Conservation (phyloP, 441 rosid species). For the Geranium incanum region DNA sequence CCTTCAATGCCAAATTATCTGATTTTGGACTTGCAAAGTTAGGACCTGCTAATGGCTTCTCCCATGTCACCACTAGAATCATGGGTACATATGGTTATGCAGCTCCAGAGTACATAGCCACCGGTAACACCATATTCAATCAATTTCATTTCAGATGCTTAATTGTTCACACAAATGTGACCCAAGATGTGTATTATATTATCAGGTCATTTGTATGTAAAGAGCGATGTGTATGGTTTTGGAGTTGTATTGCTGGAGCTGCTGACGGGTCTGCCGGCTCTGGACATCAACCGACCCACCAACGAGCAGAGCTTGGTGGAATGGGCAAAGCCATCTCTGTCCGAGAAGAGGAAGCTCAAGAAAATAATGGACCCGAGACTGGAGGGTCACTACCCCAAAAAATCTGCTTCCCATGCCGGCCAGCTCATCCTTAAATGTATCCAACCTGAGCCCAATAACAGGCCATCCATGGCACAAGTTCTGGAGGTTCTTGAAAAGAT, state of each 20-base stretch:
- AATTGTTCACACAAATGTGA: too few relatives aligned
- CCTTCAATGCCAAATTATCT: conserved; percentile 22
- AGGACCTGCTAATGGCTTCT: conserved; percentile 19
- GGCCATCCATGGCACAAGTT: conserved; percentile 18
- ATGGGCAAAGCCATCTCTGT: conserved; percentile 12
- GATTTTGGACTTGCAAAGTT: conserved; percentile 25
- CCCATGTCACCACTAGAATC: conserved; percentile 18
- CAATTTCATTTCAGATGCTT: too few relatives aligned
- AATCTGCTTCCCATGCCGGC: conserved; percentile 10
- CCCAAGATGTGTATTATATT: too few relatives aligned
- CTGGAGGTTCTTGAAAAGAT: conserved; percentile 1
- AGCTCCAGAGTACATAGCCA: conserved; percentile 24
- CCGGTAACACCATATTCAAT: background rate
- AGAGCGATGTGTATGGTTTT: conserved; percentile 16
- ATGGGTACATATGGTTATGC: conserved; percentile 25
- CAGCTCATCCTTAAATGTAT: conserved; percentile 14
- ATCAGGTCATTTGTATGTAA: conserved; percentile 11
- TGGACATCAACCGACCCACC: conserved; percentile 8
- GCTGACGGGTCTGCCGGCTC: conserved; percentile 14
- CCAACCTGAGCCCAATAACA: conserved; percentile 13
- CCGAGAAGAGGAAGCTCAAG: conserved; percentile 13
- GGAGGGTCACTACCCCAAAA: conserved; percentile 2
- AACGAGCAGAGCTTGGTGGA: conserved; percentile 15
- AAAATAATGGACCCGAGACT: conserved; percentile 19
- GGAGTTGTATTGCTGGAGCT: conserved; percentile 21